Evolutionary conservation across 2,329 filamentous ascomycete genomes (phyloP), one percentile per base, ranked within the genome.

Genomic region (Colletotrichum filicis): DNA sequence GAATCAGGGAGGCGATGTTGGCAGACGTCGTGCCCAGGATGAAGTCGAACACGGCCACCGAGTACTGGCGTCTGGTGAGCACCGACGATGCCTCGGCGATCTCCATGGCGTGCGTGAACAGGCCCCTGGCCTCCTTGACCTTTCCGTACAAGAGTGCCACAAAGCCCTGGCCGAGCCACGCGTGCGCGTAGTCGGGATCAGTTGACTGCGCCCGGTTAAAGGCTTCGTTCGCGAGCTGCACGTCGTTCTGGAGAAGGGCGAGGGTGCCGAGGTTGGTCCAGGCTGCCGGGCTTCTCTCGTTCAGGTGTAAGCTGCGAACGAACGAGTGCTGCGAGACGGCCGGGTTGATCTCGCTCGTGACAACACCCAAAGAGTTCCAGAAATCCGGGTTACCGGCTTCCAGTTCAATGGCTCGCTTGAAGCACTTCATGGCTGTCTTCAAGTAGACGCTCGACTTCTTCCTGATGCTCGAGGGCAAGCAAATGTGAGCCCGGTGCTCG

Each of bases 351-450:
- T 91, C 91, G 75, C 94, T 95, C 2, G 97, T 98, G 30, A 94
- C 95, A 4, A 98, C 94, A 62, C 96, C 97, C 3, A 99, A 88
- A 0, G 97, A 93, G 79, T 98, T 98, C 97, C 97, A 99, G 81
- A 98, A 98, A 76, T 98, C 96, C 0, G 94, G 87, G 79, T 98
- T 99, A 64, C 95, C 94, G 7, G 95, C 94, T 82, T 99, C 97
- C 1, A 98, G 87, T 82, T 98, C 97, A 76, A 99, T 99, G 1
- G 97, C 94, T 57, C 94, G 90, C 84, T 99, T 99, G 88, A 99
- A 98, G 78, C 94, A 97, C 67, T 92, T 90, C 75, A 98, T 93
- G 1, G 97, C 90, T 7, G 95, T 92, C 80, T 93, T 95, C 59
- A 97, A 86, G 76, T 95, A 95, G 76, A 88, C 89, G 79, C 91